Conservation (phyloP, 2,329 filamentous ascomycete species). For the Stachybotrys chlorohalonatus region DNA sequence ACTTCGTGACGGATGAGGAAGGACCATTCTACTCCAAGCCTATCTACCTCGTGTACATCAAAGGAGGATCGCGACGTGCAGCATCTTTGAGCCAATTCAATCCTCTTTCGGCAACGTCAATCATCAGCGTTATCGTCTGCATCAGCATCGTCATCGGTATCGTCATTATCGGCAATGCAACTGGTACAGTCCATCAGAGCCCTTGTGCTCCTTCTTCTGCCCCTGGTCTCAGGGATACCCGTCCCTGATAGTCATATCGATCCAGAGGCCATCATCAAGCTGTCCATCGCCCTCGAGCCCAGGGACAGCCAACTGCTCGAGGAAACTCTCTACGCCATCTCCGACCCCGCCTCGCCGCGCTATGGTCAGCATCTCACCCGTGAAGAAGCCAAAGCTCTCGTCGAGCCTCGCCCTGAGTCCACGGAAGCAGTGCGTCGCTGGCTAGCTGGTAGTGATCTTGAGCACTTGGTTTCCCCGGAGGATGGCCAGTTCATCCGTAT, state of each 20-base stretch:
- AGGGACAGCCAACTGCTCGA: slow-evolving; percentile 23
- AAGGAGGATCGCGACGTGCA: too few species aligned
- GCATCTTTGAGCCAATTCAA: too few species aligned
- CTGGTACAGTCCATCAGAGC: too few species aligned
- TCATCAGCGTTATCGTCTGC: too few species aligned
- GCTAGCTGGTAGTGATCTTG: slow-evolving; percentile 26
- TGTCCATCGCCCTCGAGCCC: slow-evolving; percentile 20
- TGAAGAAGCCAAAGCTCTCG: slow-evolving; percentile 37
- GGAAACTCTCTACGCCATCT: slow-evolving; percentile 35
- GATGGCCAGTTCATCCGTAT: slow-evolving; percentile 32
- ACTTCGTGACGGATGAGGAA: too few species aligned
- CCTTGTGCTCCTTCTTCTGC: not conserved
- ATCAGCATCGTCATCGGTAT: too few species aligned
- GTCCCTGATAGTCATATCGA: too few species aligned
- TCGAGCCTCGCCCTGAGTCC: slow-evolving; percentile 31
- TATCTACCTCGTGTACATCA: too few species aligned
- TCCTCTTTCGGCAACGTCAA: too few species aligned
- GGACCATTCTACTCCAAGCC: too few species aligned
- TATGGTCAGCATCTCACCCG: slow-evolving; percentile 41
- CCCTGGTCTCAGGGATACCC: too few species aligned
- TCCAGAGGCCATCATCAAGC: slow-evolving; percentile 7
- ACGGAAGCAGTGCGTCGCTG: slow-evolving; percentile 32
- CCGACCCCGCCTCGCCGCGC: slow-evolving; percentile 33
- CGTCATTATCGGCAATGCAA: too few species aligned
- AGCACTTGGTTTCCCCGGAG: slow-evolving; percentile 4